These are phyloP conservation scores for Penicillium ochrochloron DNA, from an alignment of 495 filamentous ascomycete species.

Conservation along the genomic window DNA sequence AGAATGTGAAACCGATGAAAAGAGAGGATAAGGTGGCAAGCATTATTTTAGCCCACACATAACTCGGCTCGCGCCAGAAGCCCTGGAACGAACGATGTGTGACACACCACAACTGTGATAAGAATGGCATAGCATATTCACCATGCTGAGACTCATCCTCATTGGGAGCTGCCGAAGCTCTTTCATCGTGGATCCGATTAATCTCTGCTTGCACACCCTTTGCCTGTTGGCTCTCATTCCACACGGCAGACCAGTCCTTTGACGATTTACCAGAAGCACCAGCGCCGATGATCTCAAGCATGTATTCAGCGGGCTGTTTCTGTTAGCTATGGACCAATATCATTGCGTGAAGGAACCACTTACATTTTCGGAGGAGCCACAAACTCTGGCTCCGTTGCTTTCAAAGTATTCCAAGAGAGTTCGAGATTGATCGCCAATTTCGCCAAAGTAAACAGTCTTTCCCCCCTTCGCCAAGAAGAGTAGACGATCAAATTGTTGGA, in stretches of 20 bases:
- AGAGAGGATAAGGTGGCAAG: slow-evolving; percentile 58
- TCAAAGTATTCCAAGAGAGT: slow-evolving; percentile 78
- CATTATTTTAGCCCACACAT: slow-evolving; percentile 57
- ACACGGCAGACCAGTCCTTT: slow-evolving; percentile 76
- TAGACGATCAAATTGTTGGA: slow-evolving; percentile 91
- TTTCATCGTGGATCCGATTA: slow-evolving; percentile 60
- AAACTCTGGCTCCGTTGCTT: slow-evolving; percentile 68
- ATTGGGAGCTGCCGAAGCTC: slow-evolving; percentile 26
- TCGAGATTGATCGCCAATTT: slow-evolving; percentile 76
- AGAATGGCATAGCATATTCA: slow-evolving; percentile 60
- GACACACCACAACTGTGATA: slow-evolving; percentile 53
- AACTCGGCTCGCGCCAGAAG: slow-evolving; percentile 63
- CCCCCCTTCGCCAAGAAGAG: slow-evolving; percentile 83
- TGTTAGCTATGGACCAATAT: slow-evolving; percentile 19
- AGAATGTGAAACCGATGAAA: slow-evolving; percentile 92
- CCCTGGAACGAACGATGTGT: slow-evolving; percentile 54
- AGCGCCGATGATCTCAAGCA: slow-evolving; percentile 78
- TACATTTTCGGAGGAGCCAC: slow-evolving; percentile 79
- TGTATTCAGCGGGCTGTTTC: slow-evolving; percentile 79
- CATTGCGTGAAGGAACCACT: slow-evolving; percentile 23
- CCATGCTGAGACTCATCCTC: slow-evolving; percentile 24
- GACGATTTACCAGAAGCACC: slow-evolving; percentile 67
- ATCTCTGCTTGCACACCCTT: slow-evolving; percentile 67
- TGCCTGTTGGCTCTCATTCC: slow-evolving; percentile 74
- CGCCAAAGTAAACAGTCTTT: slow-evolving; percentile 87